A percentile compares a stretch with the other conserved stretches of the same genome.
These are phyloP conservation scores for Venturiaceae sp. DNA, from an alignment of 2,329 filamentous ascomycete species.

Conservation along the genomic window DNA sequence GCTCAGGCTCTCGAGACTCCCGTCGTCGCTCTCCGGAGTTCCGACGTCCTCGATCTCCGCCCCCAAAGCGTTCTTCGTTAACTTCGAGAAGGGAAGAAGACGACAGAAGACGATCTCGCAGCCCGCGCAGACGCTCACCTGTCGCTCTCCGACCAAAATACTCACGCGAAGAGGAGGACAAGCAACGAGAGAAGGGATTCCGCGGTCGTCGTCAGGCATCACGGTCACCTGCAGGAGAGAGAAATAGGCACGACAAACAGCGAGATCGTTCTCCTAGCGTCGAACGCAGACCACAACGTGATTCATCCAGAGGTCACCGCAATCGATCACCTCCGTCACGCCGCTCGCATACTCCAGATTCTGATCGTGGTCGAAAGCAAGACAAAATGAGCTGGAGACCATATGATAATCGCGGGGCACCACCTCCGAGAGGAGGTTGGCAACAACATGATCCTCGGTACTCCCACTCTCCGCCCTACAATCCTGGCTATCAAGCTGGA, in stretches of 20 bases:
- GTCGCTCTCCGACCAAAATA: not conserved
- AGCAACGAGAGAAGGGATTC: not conserved
- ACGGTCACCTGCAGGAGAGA: not conserved
- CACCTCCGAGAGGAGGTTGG: not conserved
- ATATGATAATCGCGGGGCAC: conserved; percentile 6
- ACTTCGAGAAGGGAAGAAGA: not conserved
- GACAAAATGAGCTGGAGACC: conserved; percentile 11
- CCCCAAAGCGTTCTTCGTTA: not conserved
- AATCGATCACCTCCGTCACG: not conserved
- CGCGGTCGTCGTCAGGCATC: not conserved
- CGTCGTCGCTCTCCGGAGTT: conserved; percentile 3
- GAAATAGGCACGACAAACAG: not conserved
- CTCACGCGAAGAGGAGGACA: not conserved
- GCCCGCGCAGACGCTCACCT: not conserved
- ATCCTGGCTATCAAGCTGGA: conserved; percentile 36
- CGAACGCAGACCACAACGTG: not conserved
- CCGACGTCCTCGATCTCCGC: conserved; percentile 1
- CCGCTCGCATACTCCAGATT: not conserved
- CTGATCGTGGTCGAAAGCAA: conserved; percentile 13
- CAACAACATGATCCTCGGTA: conserved; percentile 20
- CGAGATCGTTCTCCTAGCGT: not conserved
- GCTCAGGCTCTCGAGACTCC: not conserved
- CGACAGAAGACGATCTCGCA: not conserved
- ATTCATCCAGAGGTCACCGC: not conserved
- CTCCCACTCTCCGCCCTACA: conserved; percentile 50